phyloP scores from a whole-genome alignment of 371 early-diverging fungal genomes.

The Actinomortierella wolfii region DNA sequence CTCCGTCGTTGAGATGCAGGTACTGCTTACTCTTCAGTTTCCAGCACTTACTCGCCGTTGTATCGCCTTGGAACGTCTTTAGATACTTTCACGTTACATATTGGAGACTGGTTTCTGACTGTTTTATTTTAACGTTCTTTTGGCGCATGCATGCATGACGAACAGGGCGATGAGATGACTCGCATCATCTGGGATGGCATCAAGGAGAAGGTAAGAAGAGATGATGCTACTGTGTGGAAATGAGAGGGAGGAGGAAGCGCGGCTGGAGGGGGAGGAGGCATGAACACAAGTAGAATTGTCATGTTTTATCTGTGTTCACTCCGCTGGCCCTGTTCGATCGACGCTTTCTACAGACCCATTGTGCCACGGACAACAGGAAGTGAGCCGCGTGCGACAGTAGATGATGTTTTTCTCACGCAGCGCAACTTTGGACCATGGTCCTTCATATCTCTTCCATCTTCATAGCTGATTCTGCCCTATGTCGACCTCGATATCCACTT shows the following conservation, averaged over 20 bases:
- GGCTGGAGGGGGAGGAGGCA: too few species aligned
- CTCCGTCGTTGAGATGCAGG: conserved; percentile 49
- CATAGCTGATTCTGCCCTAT: conserved; percentile 82
- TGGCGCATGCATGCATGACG: neutral
- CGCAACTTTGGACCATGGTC: neutral
- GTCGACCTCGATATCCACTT: conserved; percentile 89
- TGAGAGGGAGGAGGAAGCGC: neutral
- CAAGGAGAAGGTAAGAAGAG: conserved; percentile 73
- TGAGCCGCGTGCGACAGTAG: too few species aligned
- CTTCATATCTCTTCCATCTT: neutral
- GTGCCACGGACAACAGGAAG: neutral
- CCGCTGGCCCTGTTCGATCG: too few species aligned
- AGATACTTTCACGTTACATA: neutral
- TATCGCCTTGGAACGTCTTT: neutral
- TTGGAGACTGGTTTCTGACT: neutral
- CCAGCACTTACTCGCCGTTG: neutral
- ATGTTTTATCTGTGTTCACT: too few species aligned
- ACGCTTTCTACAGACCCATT: too few species aligned
- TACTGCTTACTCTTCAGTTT: conserved; percentile 1
- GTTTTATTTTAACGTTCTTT: neutral
- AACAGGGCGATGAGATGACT: conserved; percentile 93
- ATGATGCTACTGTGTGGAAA: neutral
- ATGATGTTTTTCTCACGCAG: conserved; percentile 1
- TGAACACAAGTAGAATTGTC: too few species aligned
- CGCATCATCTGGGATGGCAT: conserved; percentile 94